Evolutionary conservation across 768 basidiomycete genomes (phyloP), one percentile per base, ranked within the genome.

Genomic region (Mycena rebaudengoi): DNA sequence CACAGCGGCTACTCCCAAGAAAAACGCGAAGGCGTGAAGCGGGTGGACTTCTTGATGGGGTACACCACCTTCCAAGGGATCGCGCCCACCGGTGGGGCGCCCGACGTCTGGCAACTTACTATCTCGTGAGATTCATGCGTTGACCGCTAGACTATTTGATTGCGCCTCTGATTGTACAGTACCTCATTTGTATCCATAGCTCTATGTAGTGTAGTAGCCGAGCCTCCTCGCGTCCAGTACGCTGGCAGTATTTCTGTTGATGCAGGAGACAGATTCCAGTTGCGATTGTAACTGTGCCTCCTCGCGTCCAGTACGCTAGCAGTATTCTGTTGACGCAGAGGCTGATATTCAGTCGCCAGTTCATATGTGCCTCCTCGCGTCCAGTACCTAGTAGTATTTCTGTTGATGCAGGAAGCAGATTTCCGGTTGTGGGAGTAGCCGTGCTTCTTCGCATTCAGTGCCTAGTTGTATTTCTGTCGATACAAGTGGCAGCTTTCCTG

Each of bases 41-140:
- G n/a, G n/a, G n/a, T n/a, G n/a, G n/a, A n/a, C 44, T 46, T 46
- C 45, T 46, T 46, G 45, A 46, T 46, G 45, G 45, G n/a, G n/a
- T n/a, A n/a, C n/a, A n/a, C n/a, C n/a, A n/a, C n/a, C n/a, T n/a
- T n/a, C n/a, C n/a, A n/a, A n/a, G n/a, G n/a, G n/a, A n/a, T n/a
- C n/a, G n/a, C n/a, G n/a, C n/a, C n/a, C n/a, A n/a, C n/a, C n/a
- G n/a, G n/a, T n/a, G n/a, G n/a, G n/a, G n/a, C n/a, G n/a, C n/a
- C n/a, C n/a, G n/a, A n/a, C n/a, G n/a, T n/a, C n/a, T n/a, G n/a
- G n/a, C n/a, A n/a, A n/a, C n/a, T n/a, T n/a, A n/a, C n/a, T n/a
- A n/a, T n/a, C n/a, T n/a, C n/a, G n/a, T n/a, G n/a, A n/a, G n/a
- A n/a, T n/a, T n/a, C n/a, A n/a, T n/a, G n/a, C n/a, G n/a, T 43